Evolutionary conservation across 2,329 filamentous ascomycete species (phyloP).

Genomic region (Penicillium sp.): DNA sequence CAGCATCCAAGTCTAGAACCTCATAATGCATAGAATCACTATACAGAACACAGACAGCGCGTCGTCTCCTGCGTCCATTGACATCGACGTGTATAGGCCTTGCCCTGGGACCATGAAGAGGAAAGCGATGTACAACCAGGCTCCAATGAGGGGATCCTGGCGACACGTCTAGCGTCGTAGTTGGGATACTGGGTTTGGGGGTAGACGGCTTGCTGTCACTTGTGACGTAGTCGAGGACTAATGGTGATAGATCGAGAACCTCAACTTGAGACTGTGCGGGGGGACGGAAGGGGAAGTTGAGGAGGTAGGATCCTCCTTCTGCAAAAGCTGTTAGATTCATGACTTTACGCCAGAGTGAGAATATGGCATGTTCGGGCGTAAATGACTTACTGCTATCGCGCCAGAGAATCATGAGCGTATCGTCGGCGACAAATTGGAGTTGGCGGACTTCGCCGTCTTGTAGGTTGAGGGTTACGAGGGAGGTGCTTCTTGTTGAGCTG

Average conservation of each 20-base stretch:
- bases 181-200: slow-evolving; percentile 11
- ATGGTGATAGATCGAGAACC: slow-evolving; percentile 7
- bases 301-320: slow-evolving; percentile 31
- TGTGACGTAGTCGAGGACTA: slow-evolving; percentile 21
- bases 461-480: slow-evolving; percentile 33
- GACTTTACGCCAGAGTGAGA: neutral
- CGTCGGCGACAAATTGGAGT: slow-evolving; percentile 64
- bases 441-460: slow-evolving; percentile 49
- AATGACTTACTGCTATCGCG: slow-evolving; percentile 30
- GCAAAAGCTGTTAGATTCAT: neutral
- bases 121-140: slow-evolving; percentile 49
- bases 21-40: slow-evolving; percentile 52
- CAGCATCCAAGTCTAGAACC: slow-evolving; percentile 54
- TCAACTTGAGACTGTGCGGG: neutral
- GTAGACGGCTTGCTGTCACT: slow-evolving; percentile 11
- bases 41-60: slow-evolving; percentile 54
- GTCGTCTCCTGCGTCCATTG: slow-evolving; percentile 53
- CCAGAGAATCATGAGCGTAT: slow-evolving; percentile 59
- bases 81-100: slow-evolving; percentile 51
- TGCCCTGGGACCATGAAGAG: slow-evolving; percentile 41
- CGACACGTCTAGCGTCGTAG: slow-evolving; percentile 22
- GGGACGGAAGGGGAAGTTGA: slow-evolving; percentile 35
- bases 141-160: slow-evolving; percentile 16
- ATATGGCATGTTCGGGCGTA: neutral
- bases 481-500: slow-evolving; percentile 44